These are phyloP conservation scores for Ceriops zippeliana DNA, from an alignment of 345 rosid genomes.

Conservation along the genomic window DNA sequence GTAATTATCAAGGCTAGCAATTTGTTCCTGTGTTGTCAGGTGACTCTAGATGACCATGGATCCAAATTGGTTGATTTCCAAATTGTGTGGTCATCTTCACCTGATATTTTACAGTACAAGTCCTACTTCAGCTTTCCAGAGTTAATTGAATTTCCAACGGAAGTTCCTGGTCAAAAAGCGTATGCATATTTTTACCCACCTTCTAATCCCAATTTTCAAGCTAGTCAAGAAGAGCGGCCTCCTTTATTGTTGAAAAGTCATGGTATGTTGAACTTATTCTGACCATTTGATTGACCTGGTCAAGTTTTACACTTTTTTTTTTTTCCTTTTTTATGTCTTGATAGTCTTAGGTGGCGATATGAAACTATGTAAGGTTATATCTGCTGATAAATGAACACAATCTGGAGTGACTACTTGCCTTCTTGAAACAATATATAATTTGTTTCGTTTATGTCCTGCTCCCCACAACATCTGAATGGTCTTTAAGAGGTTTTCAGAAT, in stretches of 20 bases:
- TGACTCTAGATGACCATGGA: slow-evolving; percentile 56
- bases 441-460: too few species aligned
- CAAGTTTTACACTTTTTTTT: not conserved
- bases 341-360: not conserved
- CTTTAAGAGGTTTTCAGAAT: too few species aligned
- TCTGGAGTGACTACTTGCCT: too few species aligned
- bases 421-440: too few species aligned
- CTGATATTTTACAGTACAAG: slow-evolving; percentile 59
- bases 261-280: slow-evolving; percentile 45
- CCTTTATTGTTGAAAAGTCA: slow-evolving; percentile 85
- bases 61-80: slow-evolving; percentile 46
- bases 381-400: too few species aligned
- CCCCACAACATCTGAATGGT: too few species aligned
- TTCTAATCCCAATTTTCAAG: slow-evolving; percentile 57
- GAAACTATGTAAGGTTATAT: not conserved
- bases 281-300: not conserved
- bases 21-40: slow-evolving; percentile 37
- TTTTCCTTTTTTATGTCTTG: not conserved
- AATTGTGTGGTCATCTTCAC: slow-evolving; percentile 86
- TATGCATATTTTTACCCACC: slow-evolving; percentile 91
- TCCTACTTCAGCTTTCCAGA: slow-evolving; percentile 78
- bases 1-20: not conserved
- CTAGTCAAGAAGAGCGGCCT: slow-evolving; percentile 72
- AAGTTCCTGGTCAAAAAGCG: slow-evolving; percentile 74
- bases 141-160: slow-evolving; percentile 86